Evolutionary conservation across 768 basidiomycete species (phyloP), one percentile per base, ranked within the genome.

Genomic region (Lyophyllum semitale): DNA sequence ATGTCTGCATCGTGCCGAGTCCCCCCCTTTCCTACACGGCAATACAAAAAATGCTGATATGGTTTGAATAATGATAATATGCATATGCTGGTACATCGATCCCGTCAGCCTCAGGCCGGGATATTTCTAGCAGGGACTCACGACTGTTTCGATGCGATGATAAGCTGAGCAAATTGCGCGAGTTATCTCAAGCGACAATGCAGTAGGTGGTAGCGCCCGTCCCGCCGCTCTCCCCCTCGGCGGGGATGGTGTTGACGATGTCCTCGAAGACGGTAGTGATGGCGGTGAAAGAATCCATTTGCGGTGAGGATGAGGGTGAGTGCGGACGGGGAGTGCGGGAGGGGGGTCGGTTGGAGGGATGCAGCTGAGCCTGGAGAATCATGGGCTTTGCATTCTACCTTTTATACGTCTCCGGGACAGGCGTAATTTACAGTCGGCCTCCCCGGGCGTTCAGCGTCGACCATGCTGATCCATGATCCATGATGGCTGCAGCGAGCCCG

Each of bases 211-310:
- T 30, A 26, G 12, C 44, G 38, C 51, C 51, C 0, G n/a, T 27
- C 8, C 26, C 37, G 15, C 37, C 37, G 37, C 15, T 18, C n/a
- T 38, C 37, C 15, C 18, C n/a, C 11, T 38, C 15, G 4, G 15
- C 18, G 18, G 51, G 51, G 32, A 53, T 26, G n/a, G n/a, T n/a
- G n/a, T 29, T 4, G 33, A n/a, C 18, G 51, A 25, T 35, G 18
- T 53, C 51, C 25, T 44, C 42, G 33, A 37, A 18, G 33, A n/a
- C n/a, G n/a, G 18, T 25, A 17, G 29, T 23, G 51, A 30, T 35
- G 30, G 51, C 13, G 42, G 20, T 51, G 50, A 53, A 53, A 23
- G 51, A 44, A 17, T 53, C 51, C 51, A 53, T 53, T n/a, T n/a
- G 26, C 30, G 13, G 18, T 48, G 51, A 52, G 51, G 41, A 33